Base-by-base conservation (phyloP, 306 rosid genomes). In the Cicer yamashitae region DNA sequence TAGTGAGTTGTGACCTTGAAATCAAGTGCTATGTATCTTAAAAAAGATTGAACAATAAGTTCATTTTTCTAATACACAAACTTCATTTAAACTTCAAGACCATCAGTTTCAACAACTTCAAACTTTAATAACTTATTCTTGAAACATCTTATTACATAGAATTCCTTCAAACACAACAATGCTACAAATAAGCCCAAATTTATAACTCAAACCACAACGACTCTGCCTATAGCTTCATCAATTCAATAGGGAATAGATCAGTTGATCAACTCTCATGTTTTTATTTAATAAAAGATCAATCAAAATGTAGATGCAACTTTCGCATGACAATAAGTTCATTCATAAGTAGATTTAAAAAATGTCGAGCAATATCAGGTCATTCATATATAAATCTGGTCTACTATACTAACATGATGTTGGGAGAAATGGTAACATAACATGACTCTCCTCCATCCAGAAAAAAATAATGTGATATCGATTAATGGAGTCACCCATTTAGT, bases 271-370 rank as follows among this genome's bases (percentile, higher is more conserved):
- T 37, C 9, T 52, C 14, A 10, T 43, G 51, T 52, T 58, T 18
- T 12, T 18, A 71, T 54, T 69, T 41, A 53, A 13, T 43, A 41
- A 87, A 61, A 71, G 39, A 68, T 44, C 70, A 62, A 63, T n/a
- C 18, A 61, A 61, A 64, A 25, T 57, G 41, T 5, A 15, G 7
- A 63, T 30, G 11, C 41, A 70, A 41, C n/a, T 50, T 61, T 77
- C 53, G 53, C 25, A 59, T 4, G 46, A 66, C 57, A 67, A 34
- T 15, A 17, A 17, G 18, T 17, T 17, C 18, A 17, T 17, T 17
- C 18, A 17, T 17, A 17, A 17, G 18, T 47, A 47, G 57, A 54
- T 20, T n/a, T 43, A 2, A 22, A 17, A 34, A 60, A 68, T 13
- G 25, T 11, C n/a, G 7, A 70, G 62, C 44, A 60, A 50, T 48